Evolutionary conservation across 73 alveolate genomes (phyloP).

Genomic region (Paramecium bursaria): DNA sequence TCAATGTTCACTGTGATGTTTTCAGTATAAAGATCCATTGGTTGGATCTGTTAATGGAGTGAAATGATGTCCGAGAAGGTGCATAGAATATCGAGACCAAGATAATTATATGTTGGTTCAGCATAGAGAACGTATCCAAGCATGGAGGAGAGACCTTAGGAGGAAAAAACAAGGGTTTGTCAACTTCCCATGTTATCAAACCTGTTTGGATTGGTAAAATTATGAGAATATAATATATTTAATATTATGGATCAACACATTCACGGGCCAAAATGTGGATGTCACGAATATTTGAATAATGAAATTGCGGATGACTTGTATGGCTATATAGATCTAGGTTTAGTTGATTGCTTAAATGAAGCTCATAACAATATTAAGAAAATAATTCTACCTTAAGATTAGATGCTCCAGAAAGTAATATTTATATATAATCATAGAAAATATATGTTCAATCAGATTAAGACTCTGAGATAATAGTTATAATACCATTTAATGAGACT

Average conservation of each 20-base stretch:
- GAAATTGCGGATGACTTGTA: slow-evolving; percentile 43
- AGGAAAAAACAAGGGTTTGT: slow-evolving; percentile 56
- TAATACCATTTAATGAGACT: slow-evolving; percentile 39
- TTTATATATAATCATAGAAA: neutral
- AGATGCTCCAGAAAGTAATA: neutral
- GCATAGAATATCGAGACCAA: slow-evolving; percentile 84
- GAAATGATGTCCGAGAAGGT: slow-evolving; percentile 92
- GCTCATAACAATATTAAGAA: neutral
- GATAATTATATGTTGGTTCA: slow-evolving; percentile 84
- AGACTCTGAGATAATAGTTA: slow-evolving; percentile 34
- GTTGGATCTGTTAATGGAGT: slow-evolving; percentile 96
- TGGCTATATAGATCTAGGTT: slow-evolving; percentile 40
- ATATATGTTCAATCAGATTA: slow-evolving; percentile 28
- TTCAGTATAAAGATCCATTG: slow-evolving; percentile 93
- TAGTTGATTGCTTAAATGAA: slow-evolving; percentile 47
- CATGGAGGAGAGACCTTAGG: slow-evolving; percentile 73
- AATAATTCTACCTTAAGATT: slow-evolving; percentile 11
- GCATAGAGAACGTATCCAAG: slow-evolving; percentile 66
- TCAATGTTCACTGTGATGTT: slow-evolving; percentile 96
- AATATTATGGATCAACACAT: neutral
- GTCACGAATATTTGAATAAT: slow-evolving; percentile 34
- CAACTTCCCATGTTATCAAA: slow-evolving; percentile 61
- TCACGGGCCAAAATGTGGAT: slow-evolving; percentile 59
- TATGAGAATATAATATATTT: slow-evolving; percentile 10
- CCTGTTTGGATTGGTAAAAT: slow-evolving; percentile 61